phyloP scores from a whole-genome alignment of 257 asterid genomes.

The Mentha longifolia region DNA sequence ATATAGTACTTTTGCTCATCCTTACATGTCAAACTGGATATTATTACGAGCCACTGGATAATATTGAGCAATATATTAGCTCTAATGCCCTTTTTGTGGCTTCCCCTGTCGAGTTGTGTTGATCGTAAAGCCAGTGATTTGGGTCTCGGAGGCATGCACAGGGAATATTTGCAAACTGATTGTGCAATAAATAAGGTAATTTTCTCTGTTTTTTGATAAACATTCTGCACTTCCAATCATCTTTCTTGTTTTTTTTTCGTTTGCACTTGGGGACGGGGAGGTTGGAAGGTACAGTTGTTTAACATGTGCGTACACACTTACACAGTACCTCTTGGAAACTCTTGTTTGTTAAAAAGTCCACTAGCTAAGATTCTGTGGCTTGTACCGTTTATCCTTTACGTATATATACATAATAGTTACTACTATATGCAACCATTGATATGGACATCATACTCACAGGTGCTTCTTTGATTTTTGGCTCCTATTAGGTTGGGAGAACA shows the following conservation, averaged over 20 bases:
- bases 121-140: constrained; percentile 95
- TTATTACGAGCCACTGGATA: constrained; percentile 13
- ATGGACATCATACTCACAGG: neutral
- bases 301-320: neutral
- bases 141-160: constrained; percentile 88
- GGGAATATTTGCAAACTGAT: constrained; percentile 92
- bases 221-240: neutral
- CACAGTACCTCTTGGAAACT: neutral
- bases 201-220: constrained; percentile 14
- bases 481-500: too few relatives aligned
- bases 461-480: neutral
- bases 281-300: neutral
- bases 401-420: neutral
- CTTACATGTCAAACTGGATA: constrained; percentile 13
- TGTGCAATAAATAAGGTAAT: constrained; percentile 85
- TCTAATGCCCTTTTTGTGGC: constrained; percentile 31
- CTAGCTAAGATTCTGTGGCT: constrained; percentile 10
- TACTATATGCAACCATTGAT: neutral
- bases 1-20: constrained; percentile 11
- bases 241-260: neutral
- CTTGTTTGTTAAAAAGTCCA: neutral
- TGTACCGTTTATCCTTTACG: neutral
- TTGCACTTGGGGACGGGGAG: neutral
- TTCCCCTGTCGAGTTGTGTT: constrained; percentile 62
- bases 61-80: neutral